Evolutionary conservation across 106 monocot species (phyloP).

Genomic region (Allium fistulosum): DNA sequence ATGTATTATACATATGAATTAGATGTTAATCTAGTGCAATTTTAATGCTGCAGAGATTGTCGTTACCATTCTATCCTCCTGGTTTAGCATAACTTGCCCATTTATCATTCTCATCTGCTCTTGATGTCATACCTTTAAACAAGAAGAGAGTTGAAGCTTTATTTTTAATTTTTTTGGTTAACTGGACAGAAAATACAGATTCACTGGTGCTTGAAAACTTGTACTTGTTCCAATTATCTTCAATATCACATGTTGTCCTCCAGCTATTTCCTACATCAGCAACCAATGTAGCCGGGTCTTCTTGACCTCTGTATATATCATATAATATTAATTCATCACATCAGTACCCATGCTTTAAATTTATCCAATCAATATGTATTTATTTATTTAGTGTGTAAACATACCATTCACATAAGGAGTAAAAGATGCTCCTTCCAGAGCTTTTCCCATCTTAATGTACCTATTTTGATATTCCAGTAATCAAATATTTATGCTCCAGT

Average conservation of each 20-base stretch:
- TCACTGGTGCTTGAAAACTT: not conserved
- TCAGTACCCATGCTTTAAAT: too few relatives aligned
- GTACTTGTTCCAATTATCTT: conserved; percentile 80
- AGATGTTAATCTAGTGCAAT: too few relatives aligned
- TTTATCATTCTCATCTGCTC: conserved; percentile 69
- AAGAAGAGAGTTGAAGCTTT: not conserved
- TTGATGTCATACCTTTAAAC: conserved; percentile 50
- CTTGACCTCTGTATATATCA: conserved; percentile 45
- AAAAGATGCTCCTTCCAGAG: conserved; percentile 75
- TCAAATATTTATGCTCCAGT: too few relatives aligned
- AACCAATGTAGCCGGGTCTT: conserved; percentile 83
- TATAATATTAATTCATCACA: too few relatives aligned
- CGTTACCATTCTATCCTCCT: conserved; percentile 80
- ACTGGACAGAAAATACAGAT: not conserved
- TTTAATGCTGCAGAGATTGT: too few relatives aligned
- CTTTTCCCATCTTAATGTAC: conserved; percentile 69
- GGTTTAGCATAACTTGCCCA: conserved; percentile 78
- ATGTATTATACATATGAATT: too few relatives aligned
- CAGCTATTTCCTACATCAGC: conserved; percentile 68
- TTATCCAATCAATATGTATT: not conserved
- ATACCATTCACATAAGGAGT: conserved; percentile 93
- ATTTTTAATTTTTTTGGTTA: not conserved
- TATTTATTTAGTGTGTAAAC: not conserved
- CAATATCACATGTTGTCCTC: conserved; percentile 88
- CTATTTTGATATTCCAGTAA: conserved; percentile 16